Evolutionary conservation across 768 basidiomycete species (phyloP).

Genomic region (Russula compacta): DNA sequence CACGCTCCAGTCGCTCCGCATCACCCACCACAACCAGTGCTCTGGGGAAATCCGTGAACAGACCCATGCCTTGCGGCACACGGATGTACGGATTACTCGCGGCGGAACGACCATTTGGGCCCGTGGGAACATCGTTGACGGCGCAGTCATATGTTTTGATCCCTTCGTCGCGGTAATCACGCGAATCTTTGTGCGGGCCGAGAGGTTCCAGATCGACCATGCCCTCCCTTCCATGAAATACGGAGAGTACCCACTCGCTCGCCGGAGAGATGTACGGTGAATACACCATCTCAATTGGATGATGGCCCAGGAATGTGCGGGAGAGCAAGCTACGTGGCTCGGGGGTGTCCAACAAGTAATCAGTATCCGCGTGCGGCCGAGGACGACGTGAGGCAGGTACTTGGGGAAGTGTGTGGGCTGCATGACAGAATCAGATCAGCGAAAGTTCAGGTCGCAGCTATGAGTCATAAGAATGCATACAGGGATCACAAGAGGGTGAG

Average conservation of each 20-base stretch:
- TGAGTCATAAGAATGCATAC: conserved; percentile 16
- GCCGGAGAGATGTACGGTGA: conserved; percentile 30
- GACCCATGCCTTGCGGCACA: conserved; percentile 29
- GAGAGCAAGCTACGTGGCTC: conserved; percentile 44
- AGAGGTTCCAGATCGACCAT: conserved; percentile 25
- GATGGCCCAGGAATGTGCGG: conserved; percentile 43
- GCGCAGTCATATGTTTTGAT: conserved; percentile 25
- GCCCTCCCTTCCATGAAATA: conserved; percentile 27
- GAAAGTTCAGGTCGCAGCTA: background rate
- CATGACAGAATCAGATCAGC: background rate
- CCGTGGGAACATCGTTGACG: background rate
- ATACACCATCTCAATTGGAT: conserved; percentile 28
- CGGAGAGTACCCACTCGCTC: conserved; percentile 26
- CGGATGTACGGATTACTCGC: conserved; percentile 23
- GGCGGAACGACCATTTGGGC: conserved; percentile 10
- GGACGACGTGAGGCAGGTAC: conserved; percentile 41
- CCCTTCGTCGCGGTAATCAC: conserved; percentile 20
- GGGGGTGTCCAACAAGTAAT: conserved; percentile 47
- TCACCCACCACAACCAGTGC: conserved; percentile 40
- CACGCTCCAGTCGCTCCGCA: conserved; percentile 42
- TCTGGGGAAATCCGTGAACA: conserved; percentile 40
- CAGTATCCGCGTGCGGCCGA: conserved; percentile 39
- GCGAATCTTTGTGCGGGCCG: conserved; percentile 19
- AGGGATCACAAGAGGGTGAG: conserved; percentile 34
- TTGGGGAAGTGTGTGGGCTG: conserved; percentile 41